phyloP scores from a whole-genome alignment of 2,329 filamentous ascomycete genomes.

The Teratosphaeria viscida region DNA sequence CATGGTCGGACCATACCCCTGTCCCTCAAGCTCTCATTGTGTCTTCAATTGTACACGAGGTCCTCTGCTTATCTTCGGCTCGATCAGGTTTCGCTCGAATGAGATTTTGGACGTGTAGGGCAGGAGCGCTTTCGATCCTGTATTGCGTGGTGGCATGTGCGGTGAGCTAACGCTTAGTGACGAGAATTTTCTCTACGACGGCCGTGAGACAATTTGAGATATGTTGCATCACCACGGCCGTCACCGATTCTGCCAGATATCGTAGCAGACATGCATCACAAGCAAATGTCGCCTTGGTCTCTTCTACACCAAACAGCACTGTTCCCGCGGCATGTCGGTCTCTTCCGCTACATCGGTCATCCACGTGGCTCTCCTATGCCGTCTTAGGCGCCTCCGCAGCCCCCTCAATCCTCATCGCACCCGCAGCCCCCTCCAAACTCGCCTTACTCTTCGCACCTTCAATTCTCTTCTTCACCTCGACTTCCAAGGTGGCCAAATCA shows the following conservation, averaged over 20 bases:
- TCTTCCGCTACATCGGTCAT: not conserved
- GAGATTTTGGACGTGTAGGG: not conserved
- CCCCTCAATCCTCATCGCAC: constrained; percentile 12
- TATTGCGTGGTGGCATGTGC: not conserved
- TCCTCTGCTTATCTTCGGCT: not conserved
- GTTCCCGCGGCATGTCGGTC: not conserved
- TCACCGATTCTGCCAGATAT: not conserved
- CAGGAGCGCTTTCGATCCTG: not conserved
- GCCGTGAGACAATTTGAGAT: too few relatives aligned
- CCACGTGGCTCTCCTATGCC: not conserved
- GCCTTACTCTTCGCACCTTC: constrained; percentile 6
- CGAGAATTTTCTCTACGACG: too few relatives aligned
- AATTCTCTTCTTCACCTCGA: constrained; percentile 50
- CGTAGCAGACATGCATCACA: not conserved
- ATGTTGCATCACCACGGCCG: too few relatives aligned
- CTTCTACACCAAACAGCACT: not conserved
- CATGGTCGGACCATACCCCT: not conserved
- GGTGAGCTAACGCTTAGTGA: not conserved
- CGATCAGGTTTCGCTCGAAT: not conserved
- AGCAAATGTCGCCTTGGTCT: not conserved
- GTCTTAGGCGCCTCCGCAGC: not conserved
- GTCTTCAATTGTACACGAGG: too few relatives aligned
- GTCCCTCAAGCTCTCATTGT: too few relatives aligned
- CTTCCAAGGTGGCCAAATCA: constrained; percentile 50
- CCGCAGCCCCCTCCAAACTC: constrained; percentile 11